Base-by-base conservation (phyloP, 805 yeast species). In the Jamesozyma lodderae region DNA sequence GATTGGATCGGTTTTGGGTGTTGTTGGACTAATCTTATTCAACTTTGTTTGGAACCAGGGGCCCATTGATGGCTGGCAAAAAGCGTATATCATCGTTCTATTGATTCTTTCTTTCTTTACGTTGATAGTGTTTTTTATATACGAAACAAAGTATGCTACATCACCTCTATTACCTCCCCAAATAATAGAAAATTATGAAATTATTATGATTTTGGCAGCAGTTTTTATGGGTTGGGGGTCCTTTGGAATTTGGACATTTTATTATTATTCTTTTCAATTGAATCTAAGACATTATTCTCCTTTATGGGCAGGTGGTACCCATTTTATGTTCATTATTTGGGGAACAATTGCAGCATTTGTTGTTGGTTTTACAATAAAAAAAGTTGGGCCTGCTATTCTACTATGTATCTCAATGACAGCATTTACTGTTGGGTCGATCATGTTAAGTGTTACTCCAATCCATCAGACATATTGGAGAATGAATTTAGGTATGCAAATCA, bases 21-120 rank as follows among this genome's bases (percentile, higher is more conserved):
- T 81, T 5, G 38, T 60, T 6, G 85, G 83, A 0, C 57, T 82
- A 33, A 66, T 80, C 2, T 52, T 82, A 25, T 66, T 82, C 54
- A 80, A 78, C 47, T 76, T 81, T 51, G 73, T 75, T 2, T 75
- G 84, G 76, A 81, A 78, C 49, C 87, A 82, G 53, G 88, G 81
- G 2, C 84, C 90, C 0, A 67, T 71, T 6, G 79, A 63, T 4
- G 85, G 87, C n/a, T 82, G 88, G 90, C 47, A 59, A 7, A 53
- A 51, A 2, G 69, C 77, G 1, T 81, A 81, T 46, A 70, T 77
- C 31, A 71, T 77, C 27, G 74, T 66, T 0, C 52, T 81, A 10
- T 57, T 80, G 22, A 61, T 78, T 1, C 53, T 80, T 6, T 75
- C 85, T 0, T 44, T 66, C 0, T 20, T 69, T 1, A 40, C 63